phyloP scores from a whole-genome alignment of 805 yeast species.

The Candida corydali region DNA sequence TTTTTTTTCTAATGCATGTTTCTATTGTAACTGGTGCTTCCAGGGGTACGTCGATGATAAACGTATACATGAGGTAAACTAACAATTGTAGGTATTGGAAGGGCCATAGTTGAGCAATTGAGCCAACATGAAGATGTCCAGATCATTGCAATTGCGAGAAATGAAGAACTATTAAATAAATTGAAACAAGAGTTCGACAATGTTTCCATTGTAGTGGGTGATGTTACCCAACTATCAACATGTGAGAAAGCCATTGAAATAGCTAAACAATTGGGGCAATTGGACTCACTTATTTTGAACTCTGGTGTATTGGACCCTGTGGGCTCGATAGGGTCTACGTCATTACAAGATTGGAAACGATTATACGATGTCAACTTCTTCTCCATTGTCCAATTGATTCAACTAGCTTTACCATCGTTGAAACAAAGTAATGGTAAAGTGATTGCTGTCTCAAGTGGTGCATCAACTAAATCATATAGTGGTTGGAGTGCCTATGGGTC shows the following conservation, averaged over 20 bases:
- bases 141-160: slow-evolving; percentile 73
- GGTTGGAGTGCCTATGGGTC: slow-evolving; percentile 94
- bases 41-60: slow-evolving; percentile 42
- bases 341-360: slow-evolving; percentile 54
- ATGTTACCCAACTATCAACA: slow-evolving; percentile 45
- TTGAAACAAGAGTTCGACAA: slow-evolving; percentile 38
- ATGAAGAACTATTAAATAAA: slow-evolving; percentile 42
- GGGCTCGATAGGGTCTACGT: slow-evolving; percentile 45
- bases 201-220: slow-evolving; percentile 53
- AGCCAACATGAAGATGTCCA: slow-evolving; percentile 35
- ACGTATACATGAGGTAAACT: too few species aligned
- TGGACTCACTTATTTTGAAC: slow-evolving; percentile 68
- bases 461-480: slow-evolving; percentile 54
- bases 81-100: slow-evolving; percentile 64
- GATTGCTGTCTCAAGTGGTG: slow-evolving; percentile 88
- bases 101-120: slow-evolving; percentile 56
- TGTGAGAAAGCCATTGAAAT: slow-evolving; percentile 35
- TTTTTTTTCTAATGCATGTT: slow-evolving; percentile 15
- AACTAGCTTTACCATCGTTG: slow-evolving; percentile 54
- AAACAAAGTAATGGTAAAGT: slow-evolving; percentile 54
- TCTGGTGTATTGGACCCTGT: slow-evolving; percentile 88
- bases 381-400: slow-evolving; percentile 60
- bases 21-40: slow-evolving; percentile 62
- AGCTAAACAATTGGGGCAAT: slow-evolving; percentile 50
- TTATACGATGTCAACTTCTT: slow-evolving; percentile 77